phyloP scores from a whole-genome alignment of 169 alveolate genomes.

The Perkinsus olseni region DNA sequence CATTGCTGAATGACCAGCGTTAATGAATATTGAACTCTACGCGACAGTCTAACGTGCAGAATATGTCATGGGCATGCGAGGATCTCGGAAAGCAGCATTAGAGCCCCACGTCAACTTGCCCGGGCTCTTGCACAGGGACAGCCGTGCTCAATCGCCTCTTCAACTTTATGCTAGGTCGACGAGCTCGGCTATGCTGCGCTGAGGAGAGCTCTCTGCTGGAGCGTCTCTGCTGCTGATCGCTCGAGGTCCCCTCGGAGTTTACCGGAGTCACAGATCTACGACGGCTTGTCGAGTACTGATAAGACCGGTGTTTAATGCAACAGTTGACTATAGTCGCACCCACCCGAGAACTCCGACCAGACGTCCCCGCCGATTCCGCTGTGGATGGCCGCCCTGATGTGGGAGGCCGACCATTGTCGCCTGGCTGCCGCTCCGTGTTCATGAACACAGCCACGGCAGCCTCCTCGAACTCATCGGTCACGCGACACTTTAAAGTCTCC shows the following conservation, averaged over 20 bases:
- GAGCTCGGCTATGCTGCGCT: neutral
- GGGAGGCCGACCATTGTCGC: no score
- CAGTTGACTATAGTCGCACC: neutral
- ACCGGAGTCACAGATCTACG: neutral
- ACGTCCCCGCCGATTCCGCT: neutral
- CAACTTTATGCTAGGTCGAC: neutral
- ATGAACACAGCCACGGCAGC: no score
- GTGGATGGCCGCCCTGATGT: no score
- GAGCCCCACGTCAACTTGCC: no score
- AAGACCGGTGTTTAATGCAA: no score
- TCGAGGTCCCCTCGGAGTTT: neutral
- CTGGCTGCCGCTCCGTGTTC: neutral
- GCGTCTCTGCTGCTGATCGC: neutral
- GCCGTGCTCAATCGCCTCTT: neutral
- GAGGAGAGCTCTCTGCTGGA: neutral
- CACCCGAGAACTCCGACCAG: neutral
- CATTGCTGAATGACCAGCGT: neutral
- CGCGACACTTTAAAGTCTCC: neutral
- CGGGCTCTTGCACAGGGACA: neutral
- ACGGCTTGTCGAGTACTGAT: neutral
- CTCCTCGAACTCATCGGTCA: neutral
- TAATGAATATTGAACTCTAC: no score
- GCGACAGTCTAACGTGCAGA: no score
- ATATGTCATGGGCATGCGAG: no score
- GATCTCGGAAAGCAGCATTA: no score